phyloP scores from a whole-genome alignment of 768 basidiomycete species.

The Obba rivulosa region DNA sequence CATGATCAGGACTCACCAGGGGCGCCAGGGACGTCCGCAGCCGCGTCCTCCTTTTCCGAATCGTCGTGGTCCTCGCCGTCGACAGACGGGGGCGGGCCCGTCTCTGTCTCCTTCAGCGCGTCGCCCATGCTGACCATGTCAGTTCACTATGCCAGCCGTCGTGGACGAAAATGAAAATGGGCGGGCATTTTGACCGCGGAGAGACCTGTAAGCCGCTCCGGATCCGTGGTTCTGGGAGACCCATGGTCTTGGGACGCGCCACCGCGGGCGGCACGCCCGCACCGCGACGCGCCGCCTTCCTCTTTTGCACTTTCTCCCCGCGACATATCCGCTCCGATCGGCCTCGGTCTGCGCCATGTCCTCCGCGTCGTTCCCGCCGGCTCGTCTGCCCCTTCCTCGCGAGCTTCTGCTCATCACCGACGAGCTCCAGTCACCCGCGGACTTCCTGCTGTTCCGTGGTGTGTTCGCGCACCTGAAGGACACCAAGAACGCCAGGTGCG shows the following conservation, averaged over 20 bases:
- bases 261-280: too few relatives aligned
- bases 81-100: constrained; percentile 13
- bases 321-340: too few relatives aligned
- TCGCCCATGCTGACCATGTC: constrained; percentile 8
- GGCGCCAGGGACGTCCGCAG: constrained; percentile 14
- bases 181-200: too few relatives aligned
- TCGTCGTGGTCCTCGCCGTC: constrained; percentile 22
- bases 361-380: constrained; percentile 38
- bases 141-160: too few relatives aligned
- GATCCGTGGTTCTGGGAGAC: too few relatives aligned
- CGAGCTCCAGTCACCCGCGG: constrained; percentile 62
- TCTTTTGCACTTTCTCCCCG: too few relatives aligned
- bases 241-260: too few relatives aligned
- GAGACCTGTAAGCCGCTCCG: too few relatives aligned
- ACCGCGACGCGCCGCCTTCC: too few relatives aligned
- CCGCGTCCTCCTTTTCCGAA: constrained; percentile 23
- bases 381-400: constrained; percentile 43
- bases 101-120: constrained; percentile 11
- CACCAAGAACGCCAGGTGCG: constrained; percentile 27
- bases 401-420: constrained; percentile 64
- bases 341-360: too few relatives aligned
- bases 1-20: constrained; percentile 10
- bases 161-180: too few relatives aligned
- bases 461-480: constrained; percentile 49
- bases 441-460: constrained; percentile 61